Evolutionary conservation across 495 filamentous ascomycete species (phyloP), one percentile per base, ranked within the genome.

Genomic region (Bryoglossum gracile): DNA sequence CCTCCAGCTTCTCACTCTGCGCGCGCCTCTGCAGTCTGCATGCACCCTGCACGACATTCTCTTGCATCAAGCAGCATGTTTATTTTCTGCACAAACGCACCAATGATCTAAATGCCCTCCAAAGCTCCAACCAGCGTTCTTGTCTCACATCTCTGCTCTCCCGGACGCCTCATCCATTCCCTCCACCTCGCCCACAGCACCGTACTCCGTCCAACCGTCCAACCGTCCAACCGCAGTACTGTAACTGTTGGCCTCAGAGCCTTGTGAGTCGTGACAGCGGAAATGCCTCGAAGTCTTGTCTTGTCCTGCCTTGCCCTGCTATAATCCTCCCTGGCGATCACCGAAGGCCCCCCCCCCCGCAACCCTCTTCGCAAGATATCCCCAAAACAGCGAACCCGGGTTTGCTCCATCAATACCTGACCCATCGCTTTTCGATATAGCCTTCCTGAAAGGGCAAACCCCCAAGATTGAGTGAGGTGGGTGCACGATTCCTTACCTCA

Each of bases 311-410:
- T n/a, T n/a, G n/a, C n/a, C n/a, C n/a, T n/a, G n/a, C n/a, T 22
- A 21, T 24, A 11, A 3, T 49, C 25, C n/a, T 34, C 25, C 46
- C 35, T 49, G 46, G 14, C 35, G 35, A 33, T 41, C 36, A 22
- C 9, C 26, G 34, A 11, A 35, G 30, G 45, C 10, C 37, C 37
- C 37, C 23, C 36, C 26, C 19, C 11, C 26, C 9, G 6, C 8
- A 32, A 37, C 26, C n/a, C 18, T 35, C 23, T 11, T 51, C 48
- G 48, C 48, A 51, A 51, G 40, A n/a, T 37, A 45, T 35, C 39
- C 48, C 48, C n/a, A 43, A 51, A 44, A 10, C 14, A 51, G 48
- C 40, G 8, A 25, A 19, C 8, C 44, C 34, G 21, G 34, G 33
- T 36, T 36, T 36, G 33, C 35, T 17, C 35, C 35, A 38, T 16